Conservation (phyloP, 2,329 filamentous ascomycete species). For the Alternaria burnsii region DNA sequence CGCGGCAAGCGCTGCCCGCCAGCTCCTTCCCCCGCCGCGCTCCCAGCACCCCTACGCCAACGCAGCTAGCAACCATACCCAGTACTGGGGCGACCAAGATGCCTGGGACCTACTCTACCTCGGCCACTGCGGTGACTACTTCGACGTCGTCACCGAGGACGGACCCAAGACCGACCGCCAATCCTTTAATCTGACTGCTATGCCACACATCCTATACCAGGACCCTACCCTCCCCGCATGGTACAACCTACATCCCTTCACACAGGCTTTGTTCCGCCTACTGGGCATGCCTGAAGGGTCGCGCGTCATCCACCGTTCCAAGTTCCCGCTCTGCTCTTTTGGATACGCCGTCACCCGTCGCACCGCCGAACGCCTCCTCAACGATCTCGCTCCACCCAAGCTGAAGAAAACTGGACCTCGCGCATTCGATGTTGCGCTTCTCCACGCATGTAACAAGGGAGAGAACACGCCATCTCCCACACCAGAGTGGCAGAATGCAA, state of each 20-base stretch:
- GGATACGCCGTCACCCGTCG: constrained; percentile 54
- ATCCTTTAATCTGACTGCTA: constrained; percentile 41
- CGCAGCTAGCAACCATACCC: constrained; percentile 33
- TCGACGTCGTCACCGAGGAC: constrained; percentile 44
- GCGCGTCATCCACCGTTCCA: constrained; percentile 53
- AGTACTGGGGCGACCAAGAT: constrained; percentile 53
- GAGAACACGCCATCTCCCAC: constrained; percentile 42
- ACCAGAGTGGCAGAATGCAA: constrained; percentile 27
- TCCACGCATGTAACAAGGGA: constrained; percentile 52
- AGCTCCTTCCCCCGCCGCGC: constrained; percentile 45
- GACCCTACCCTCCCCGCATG: constrained; percentile 51
- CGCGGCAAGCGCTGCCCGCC: constrained; percentile 52
- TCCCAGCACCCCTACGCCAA: constrained; percentile 29
- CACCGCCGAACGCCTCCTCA: constrained; percentile 50
- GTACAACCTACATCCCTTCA: constrained; percentile 52
- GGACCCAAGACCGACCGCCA: constrained; percentile 36
- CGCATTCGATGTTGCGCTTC: constrained; percentile 55
- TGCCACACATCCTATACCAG: constrained; percentile 47
- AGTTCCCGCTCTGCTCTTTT: constrained; percentile 57
- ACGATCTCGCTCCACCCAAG: constrained; percentile 50
- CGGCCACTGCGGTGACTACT: constrained; percentile 57
- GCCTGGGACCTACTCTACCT: constrained; percentile 57
- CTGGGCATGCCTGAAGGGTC: constrained; percentile 49
- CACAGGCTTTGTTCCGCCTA: constrained; percentile 46
- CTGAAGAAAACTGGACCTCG: constrained; percentile 38